phyloP scores from a whole-genome alignment of 1,284 basidiomycete species.

The Xanthoconium separans region DNA sequence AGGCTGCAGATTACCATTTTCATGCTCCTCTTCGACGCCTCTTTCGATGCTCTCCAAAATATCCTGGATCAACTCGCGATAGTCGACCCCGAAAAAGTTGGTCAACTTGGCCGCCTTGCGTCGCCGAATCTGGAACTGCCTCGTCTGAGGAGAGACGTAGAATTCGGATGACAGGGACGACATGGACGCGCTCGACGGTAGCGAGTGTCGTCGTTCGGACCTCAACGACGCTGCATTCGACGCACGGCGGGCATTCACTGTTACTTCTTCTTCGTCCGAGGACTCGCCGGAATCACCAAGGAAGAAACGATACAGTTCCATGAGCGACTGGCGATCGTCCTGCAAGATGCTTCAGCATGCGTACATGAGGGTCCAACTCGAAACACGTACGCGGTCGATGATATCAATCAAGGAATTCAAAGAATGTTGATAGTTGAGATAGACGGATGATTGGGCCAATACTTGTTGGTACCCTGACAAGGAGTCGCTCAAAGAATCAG shows the following conservation, averaged over 20 bases:
- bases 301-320: slow-evolving; percentile 70
- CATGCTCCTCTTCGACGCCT: slow-evolving; percentile 67
- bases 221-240: slow-evolving; percentile 37
- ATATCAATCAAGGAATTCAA: slow-evolving; percentile 75
- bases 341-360: slow-evolving; percentile 29
- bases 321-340: slow-evolving; percentile 73
- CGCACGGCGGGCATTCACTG: slow-evolving; percentile 21
- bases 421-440: slow-evolving; percentile 75
- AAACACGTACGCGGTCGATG: slow-evolving; percentile 60
- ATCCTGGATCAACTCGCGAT: slow-evolving; percentile 70
- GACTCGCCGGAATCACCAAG: slow-evolving; percentile 35
- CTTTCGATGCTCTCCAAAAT: slow-evolving; percentile 76
- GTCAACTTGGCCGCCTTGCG: slow-evolving; percentile 75
- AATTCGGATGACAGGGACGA: slow-evolving; percentile 56
- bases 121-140: slow-evolving; percentile 66
- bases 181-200: slow-evolving; percentile 64
- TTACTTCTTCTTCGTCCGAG: slow-evolving; percentile 24
- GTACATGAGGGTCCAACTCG: neutral
- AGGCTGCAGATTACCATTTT: slow-evolving; percentile 57
- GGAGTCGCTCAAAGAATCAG: slow-evolving; percentile 19
- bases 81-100: slow-evolving; percentile 81
- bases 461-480: slow-evolving; percentile 19
- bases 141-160: slow-evolving; percentile 40
- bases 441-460: slow-evolving; percentile 47
- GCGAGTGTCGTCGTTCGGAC: slow-evolving; percentile 65